A percentile compares a stretch with the other conserved stretches of the same genome.
These are phyloP conservation scores for Bullera alba DNA, from an alignment of 768 basidiomycete species.

Conservation along the genomic window DNA sequence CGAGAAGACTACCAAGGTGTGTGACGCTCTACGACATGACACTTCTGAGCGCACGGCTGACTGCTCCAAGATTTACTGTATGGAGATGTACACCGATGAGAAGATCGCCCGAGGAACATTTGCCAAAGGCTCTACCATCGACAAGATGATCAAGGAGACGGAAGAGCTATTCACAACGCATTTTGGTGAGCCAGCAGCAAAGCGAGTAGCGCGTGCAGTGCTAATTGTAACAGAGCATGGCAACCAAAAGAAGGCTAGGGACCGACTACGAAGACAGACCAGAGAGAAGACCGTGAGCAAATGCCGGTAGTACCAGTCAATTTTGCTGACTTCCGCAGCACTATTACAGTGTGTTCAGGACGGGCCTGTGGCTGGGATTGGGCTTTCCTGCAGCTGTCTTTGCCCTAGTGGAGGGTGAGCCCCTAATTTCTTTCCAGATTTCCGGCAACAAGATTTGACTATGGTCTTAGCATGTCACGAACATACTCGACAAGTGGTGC, in stretches of 20 bases:
- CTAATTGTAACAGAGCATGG: constrained; percentile 53
- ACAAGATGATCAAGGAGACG: constrained; percentile 63
- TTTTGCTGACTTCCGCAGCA: constrained; percentile 16
- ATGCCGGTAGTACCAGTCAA: background rate
- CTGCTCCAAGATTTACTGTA: constrained; percentile 55
- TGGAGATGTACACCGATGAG: constrained; percentile 72
- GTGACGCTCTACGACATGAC: background rate
- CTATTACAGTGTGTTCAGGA: constrained; percentile 55
- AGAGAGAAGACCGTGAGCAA: constrained; percentile 29
- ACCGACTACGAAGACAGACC: constrained; percentile 56
- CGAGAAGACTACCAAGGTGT: constrained; percentile 74
- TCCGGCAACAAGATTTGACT: background rate
- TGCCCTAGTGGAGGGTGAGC: constrained; percentile 61
- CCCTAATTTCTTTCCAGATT: background rate
- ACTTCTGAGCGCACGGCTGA: background rate
- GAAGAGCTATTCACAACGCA: constrained; percentile 68
- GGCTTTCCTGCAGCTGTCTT: constrained; percentile 62
- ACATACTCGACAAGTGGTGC: constrained; percentile 54
- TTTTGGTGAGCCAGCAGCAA: constrained; percentile 58
- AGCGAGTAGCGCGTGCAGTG: background rate
- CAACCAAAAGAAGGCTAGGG: constrained; percentile 68
- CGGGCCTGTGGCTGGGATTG: constrained; percentile 65
- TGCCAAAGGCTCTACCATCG: constrained; percentile 57
- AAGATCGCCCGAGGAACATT: constrained; percentile 67
- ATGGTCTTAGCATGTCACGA: constrained; percentile 56